Conservation (phyloP, 1,284 basidiomycete species). For the Gomphus bonarii region DNA sequence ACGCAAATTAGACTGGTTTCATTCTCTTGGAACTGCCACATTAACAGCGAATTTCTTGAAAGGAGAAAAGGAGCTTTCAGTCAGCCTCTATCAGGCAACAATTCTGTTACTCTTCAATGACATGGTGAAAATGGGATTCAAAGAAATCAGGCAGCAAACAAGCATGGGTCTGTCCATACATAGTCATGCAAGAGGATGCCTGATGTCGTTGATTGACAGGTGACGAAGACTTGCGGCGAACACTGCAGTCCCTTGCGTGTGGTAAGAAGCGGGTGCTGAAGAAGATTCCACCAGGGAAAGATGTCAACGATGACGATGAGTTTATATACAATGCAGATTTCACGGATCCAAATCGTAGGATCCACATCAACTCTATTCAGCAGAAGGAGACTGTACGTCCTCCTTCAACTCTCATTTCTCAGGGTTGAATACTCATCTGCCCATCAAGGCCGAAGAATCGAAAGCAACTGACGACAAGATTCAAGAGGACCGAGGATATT, state of each 20-base stretch:
- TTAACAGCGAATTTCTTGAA: conserved; percentile 60
- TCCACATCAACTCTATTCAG: conserved; percentile 96
- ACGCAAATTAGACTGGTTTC: conserved; percentile 73
- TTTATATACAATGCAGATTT: conserved; percentile 83
- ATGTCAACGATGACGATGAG: conserved; percentile 68
- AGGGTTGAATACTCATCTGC: not conserved
- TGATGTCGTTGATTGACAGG: conserved; percentile 32
- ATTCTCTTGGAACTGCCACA: conserved; percentile 69
- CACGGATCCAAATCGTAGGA: conserved; percentile 66
- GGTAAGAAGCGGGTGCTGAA: conserved; percentile 84
- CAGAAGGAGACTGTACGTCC: conserved; percentile 73
- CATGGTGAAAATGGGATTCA: conserved; percentile 45
- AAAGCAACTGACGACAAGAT: conserved; percentile 76
- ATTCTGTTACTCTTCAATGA: conserved; percentile 91
- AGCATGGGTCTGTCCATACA: conserved; percentile 53
- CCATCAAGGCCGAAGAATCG: conserved; percentile 70
- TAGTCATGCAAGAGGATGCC: not conserved
- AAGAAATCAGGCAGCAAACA: conserved; percentile 60
- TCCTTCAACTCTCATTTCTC: not conserved
- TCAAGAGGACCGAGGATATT: conserved; percentile 77
- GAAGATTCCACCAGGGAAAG: conserved; percentile 73
- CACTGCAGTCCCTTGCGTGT: conserved; percentile 86
- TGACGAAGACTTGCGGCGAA: conserved; percentile 66
- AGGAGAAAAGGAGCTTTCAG: conserved; percentile 78
- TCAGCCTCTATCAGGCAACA: conserved; percentile 85